A percentile compares a stretch with the other conserved stretches of the same genome.
phyloP scores from a whole-genome alignment of 2,329 filamentous ascomycete genomes.

The Gaeumannomyces tritici region DNA sequence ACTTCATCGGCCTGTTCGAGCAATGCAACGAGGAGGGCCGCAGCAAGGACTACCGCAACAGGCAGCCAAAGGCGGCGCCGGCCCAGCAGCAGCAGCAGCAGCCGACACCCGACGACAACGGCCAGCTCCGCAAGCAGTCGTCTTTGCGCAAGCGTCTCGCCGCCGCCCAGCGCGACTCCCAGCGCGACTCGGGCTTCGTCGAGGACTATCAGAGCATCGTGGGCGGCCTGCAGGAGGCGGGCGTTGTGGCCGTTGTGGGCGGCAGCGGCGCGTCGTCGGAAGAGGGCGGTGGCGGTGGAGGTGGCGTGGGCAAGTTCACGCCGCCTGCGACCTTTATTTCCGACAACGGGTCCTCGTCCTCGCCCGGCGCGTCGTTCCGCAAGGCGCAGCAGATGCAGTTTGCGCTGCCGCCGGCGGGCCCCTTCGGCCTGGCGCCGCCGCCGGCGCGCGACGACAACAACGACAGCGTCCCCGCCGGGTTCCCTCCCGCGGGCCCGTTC shows the following conservation, averaged over 20 bases:
- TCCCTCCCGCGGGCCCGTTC: neutral
- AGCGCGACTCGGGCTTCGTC: conserved; percentile 4
- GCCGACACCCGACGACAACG: neutral
- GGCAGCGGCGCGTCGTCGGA: neutral
- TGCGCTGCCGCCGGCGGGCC: too few relatives aligned
- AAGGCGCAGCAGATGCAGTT: neutral
- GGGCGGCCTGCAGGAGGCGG: neutral
- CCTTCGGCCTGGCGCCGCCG: too few relatives aligned
- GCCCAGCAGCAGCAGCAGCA: neutral
- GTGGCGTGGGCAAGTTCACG: neutral
- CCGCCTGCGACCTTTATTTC: conserved; percentile 1
- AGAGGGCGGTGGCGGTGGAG: neutral
- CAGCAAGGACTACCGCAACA: conserved; percentile 6
- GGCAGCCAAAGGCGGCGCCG: conserved; percentile 1
- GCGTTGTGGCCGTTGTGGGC: neutral
- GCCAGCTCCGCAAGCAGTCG: conserved; percentile 4
- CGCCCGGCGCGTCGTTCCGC: neutral
- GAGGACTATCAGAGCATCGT: conserved; percentile 3
- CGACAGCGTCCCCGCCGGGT: neutral
- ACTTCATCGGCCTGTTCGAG: conserved; percentile 7
- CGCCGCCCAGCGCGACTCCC: conserved; percentile 3
- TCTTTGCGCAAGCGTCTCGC: conserved; percentile 1
- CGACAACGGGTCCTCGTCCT: neutral
- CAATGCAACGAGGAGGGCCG: conserved; percentile 7
- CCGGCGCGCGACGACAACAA: too few relatives aligned